Base-by-base conservation (phyloP, 2,329 filamentous ascomycete genomes). In the Diaporthe nobilis region DNA sequence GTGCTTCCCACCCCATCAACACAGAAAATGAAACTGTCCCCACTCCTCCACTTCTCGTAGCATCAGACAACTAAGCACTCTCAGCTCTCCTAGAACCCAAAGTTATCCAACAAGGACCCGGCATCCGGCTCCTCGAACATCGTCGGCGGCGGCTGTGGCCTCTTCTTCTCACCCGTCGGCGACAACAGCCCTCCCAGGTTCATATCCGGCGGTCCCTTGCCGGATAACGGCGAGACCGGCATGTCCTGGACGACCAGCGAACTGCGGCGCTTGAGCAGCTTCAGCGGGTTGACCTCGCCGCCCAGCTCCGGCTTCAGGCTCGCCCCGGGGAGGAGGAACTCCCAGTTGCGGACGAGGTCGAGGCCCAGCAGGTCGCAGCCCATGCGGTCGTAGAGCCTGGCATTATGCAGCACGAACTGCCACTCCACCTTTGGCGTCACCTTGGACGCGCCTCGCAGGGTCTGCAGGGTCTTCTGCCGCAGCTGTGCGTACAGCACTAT, bases 61-160 rank as follows among this genome's bases (percentile, higher is more conserved):
- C 58, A 60, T n/a, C 37, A 42, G 2, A 28, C 34, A 55, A 15
- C 13, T 9, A 47, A 3, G 5, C 12, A 51, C 20, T 17, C n/a
- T 51, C 22, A 53, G 42, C 31, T 65, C 68, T 25, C n/a, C 65
- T 70, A 98, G 82, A 98, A 97, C 1, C 96, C 96, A 89, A 98
- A 98, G 83, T 91, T 96, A 87, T 98, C 96, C 80, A 98, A 87
- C 81, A 99, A 85, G 76, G 95, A 96, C 82, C 91, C 95, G 39
- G 94, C 90, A 85, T 98, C 95, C n/a, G 97, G 97, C 84, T 99
- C 97, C 80, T 97, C 90, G 82, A 98, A 98, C 77, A 93, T 92
- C 28, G 93, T 95, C 1, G 95, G 92, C 22, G 92, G 89, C 20
- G 90, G 88, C 80, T 93, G 90, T 77, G 82, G 42, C 57, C 73